A percentile compares a stretch with the other conserved stretches of the same genome.
Conservation (phyloP, 306 rosid species). For the Prunus mongolica region DNA sequence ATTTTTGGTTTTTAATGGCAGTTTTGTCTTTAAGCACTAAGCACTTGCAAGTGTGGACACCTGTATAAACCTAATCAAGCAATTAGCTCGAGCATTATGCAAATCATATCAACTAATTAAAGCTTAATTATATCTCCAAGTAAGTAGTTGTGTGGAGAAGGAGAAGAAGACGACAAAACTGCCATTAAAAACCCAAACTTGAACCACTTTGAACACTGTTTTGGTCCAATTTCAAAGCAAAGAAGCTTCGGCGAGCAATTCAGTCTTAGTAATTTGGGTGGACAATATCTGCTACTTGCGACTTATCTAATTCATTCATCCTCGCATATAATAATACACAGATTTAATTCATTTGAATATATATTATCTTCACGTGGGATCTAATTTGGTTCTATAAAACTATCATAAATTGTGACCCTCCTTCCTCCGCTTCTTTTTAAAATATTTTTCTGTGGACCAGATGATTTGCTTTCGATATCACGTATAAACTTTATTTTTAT, state of each 20-base stretch:
- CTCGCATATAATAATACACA: neutral
- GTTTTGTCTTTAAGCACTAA: neutral
- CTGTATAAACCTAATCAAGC: neutral
- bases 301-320: conserved; percentile 9
- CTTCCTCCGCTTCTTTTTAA: neutral
- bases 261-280: conserved; percentile 27
- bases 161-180: neutral
- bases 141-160: neutral
- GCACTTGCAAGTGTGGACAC: neutral
- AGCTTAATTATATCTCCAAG: neutral
- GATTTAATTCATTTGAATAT: neutral
- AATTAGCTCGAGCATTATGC: neutral
- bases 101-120: neutral
- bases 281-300: conserved; percentile 26
- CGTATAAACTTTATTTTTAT: no score
- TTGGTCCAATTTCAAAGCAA: conserved; percentile 40
- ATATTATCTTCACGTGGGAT: conserved; percentile 28
- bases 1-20: neutral
- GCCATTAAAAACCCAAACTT: neutral
- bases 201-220: conserved; percentile 21
- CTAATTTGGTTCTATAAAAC: neutral
- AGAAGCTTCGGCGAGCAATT: conserved; percentile 23
- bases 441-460: neutral
- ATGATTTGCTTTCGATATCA: no score
- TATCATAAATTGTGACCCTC: neutral